phyloP scores from a whole-genome alignment of 768 basidiomycete species.

The Amanita pallidorosea region DNA sequence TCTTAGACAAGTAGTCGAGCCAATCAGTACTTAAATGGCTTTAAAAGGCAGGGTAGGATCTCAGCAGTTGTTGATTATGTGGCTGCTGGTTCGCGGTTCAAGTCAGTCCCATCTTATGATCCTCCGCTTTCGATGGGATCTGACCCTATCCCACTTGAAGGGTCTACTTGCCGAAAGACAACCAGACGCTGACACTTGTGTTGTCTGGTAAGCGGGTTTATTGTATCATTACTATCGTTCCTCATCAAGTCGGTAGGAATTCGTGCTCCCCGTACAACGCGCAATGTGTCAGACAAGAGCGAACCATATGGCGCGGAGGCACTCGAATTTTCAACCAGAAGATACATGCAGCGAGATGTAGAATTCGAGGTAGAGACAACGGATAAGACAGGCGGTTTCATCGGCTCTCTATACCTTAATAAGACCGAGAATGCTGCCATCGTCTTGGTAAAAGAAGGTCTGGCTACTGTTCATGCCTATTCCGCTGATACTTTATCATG shows the following conservation, averaged over 20 bases:
- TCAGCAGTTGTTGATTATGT: slow-evolving; percentile 89
- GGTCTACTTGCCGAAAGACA: slow-evolving; percentile 81
- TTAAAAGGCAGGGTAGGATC: slow-evolving; percentile 82
- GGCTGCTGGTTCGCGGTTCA: slow-evolving; percentile 91
- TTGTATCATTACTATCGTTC: neutral
- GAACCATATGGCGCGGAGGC: slow-evolving; percentile 87
- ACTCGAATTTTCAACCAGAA: slow-evolving; percentile 62
- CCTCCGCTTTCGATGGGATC: neutral
- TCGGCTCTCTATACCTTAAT: slow-evolving; percentile 76
- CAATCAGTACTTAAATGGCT: slow-evolving; percentile 77
- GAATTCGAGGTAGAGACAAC: slow-evolving; percentile 86
- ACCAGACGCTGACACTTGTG: slow-evolving; percentile 87
- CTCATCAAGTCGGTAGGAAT: slow-evolving; percentile 45
- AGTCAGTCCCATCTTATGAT: slow-evolving; percentile 32
- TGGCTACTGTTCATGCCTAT: slow-evolving; percentile 81
- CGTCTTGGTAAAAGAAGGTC: slow-evolving; percentile 74
- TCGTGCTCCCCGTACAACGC: slow-evolving; percentile 79
- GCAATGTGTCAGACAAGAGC: slow-evolving; percentile 70
- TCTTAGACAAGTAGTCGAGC: slow-evolving; percentile 60
- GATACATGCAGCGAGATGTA: slow-evolving; percentile 90
- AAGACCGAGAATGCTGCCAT: slow-evolving; percentile 84
- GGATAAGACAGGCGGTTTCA: slow-evolving; percentile 95
- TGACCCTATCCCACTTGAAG: slow-evolving; percentile 24
- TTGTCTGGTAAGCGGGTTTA: slow-evolving; percentile 49
- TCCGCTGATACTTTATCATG: slow-evolving; percentile 78